Base-by-base conservation (phyloP, 352 stramenopile species). In the Pythium phragmitis region DNA sequence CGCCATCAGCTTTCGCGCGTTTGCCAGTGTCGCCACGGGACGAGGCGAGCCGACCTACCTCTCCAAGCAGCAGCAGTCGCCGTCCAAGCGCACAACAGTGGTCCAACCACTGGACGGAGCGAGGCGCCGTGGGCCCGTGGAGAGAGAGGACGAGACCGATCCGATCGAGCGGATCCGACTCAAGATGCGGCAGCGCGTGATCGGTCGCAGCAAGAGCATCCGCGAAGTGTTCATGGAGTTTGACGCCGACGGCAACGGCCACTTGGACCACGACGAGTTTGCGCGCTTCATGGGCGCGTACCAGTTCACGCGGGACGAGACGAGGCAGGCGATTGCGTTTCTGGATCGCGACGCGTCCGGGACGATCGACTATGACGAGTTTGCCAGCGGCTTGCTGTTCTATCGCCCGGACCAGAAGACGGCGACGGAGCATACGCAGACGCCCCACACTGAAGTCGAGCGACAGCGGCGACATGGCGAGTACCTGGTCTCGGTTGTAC, bases 351-450 rank as follows among this genome's bases (percentile, higher is more conserved):
- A 91, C 56, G 60, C 51, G 21, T 91, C 80, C 28, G 78, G 82
- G 2, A 87, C 80, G 13, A 82, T 91, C 46, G 82, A 89, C 65
- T 91, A 91, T 39, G 76, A 89, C 49, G 82, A 91, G 50, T 91
- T 89, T 57, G 78, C 82, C 0, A 74, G 74, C 1, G 82, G 82
- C 1, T 50, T 91, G n/a, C 65, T 91, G 2, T 91, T 89, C 41
- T 89, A 83, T 43, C 74, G 79, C 0, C 73, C 81, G 13, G 34
- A 19, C 34, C n/a, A 59, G 11, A 19, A 59, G 36, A n/a, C 36
- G 21, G 8, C 37, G 14, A 9, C 17, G 8, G 7, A 46, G 39
- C 9, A n/a, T 17, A 5, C 39, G 8, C 39, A 23, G 39, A 46
- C 9, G 5, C 41, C 39, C 14, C 37, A 36, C 12, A 48, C 11